A percentile compares a stretch with the other conserved stretches of the same genome.
phyloP scores from a whole-genome alignment of 2,329 filamentous ascomycete genomes.

The Celoporthe dispersa region DNA sequence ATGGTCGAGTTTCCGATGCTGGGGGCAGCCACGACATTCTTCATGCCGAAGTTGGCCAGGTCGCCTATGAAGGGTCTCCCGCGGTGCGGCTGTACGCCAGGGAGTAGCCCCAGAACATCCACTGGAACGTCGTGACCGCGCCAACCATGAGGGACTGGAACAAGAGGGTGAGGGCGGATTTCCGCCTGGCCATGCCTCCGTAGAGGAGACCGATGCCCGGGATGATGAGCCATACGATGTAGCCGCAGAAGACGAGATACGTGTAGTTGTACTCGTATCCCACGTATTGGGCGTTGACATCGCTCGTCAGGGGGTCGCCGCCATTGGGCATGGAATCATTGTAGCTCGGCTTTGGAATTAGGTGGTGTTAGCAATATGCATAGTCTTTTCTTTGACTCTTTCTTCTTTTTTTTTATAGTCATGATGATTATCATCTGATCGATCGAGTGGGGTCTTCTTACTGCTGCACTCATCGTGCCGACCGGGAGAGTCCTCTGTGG shows the following conservation, averaged over 20 bases:
- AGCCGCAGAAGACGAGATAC: constrained; percentile 62
- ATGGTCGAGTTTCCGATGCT: constrained; percentile 60
- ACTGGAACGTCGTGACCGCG: constrained; percentile 72
- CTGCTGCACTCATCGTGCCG: constrained; percentile 23
- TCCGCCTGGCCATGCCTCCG: constrained; percentile 64
- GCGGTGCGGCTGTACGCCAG: constrained; percentile 80
- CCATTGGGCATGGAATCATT: constrained; percentile 34
- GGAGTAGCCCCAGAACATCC: constrained; percentile 94
- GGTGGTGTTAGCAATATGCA: constrained; percentile 5
- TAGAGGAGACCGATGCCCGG: constrained; percentile 69
- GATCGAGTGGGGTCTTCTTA: constrained; percentile 1
- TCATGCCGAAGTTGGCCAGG: constrained; percentile 75
- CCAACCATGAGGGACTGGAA: constrained; percentile 66
- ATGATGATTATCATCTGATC: too few species aligned
- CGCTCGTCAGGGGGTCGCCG: constrained; percentile 35
- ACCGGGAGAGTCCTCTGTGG: not conserved
- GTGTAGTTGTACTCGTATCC: constrained; percentile 65
- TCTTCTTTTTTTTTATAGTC: too few species aligned
- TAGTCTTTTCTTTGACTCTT: too few species aligned
- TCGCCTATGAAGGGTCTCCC: constrained; percentile 77
- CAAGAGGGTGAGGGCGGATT: constrained; percentile 64
- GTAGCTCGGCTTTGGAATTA: constrained; percentile 27
- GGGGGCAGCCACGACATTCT: constrained; percentile 63
- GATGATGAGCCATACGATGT: constrained; percentile 69
- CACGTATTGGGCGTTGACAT: constrained; percentile 55